A percentile compares a stretch with the other conserved stretches of the same genome.
These are phyloP conservation scores for Sporodiniella umbellata DNA, from an alignment of 371 early-diverging fungal species.

Conservation along the genomic window DNA sequence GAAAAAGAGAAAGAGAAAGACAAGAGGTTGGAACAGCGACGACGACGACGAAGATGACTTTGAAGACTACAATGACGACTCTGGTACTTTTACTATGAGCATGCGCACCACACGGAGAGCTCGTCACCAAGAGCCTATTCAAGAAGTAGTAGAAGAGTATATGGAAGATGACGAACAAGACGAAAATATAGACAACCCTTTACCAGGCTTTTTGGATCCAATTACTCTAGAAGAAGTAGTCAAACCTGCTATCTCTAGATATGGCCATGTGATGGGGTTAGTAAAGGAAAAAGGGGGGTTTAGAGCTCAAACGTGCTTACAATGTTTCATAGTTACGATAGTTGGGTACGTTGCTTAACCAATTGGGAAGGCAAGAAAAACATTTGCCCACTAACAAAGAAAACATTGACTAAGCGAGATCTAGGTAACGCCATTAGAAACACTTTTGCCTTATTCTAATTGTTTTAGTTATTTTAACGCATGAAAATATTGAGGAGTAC, in stretches of 20 bases:
- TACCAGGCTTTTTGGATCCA: slow-evolving; percentile 91
- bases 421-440: slow-evolving; percentile 47
- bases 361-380: slow-evolving; percentile 78
- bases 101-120: slow-evolving; percentile 20
- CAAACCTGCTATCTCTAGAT: slow-evolving; percentile 93
- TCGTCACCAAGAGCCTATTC: slow-evolving; percentile 1
- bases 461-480: slow-evolving; percentile 24
- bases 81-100: slow-evolving; percentile 60
- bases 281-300: background rate
- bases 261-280: slow-evolving; percentile 93
- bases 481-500: slow-evolving; percentile 34
- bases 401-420: slow-evolving; percentile 87
- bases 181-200: slow-evolving; percentile 65
- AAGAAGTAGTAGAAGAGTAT: slow-evolving; percentile 14
- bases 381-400: slow-evolving; percentile 92
- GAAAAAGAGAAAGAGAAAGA: slow-evolving; percentile 40
- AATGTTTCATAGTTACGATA: slow-evolving; percentile 63
- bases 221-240: slow-evolving; percentile 89
- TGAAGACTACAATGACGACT: slow-evolving; percentile 59
- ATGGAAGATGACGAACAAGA: slow-evolving; percentile 28
- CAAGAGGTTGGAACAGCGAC: slow-evolving; percentile 22
- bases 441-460: background rate
- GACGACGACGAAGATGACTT: slow-evolving; percentile 56
- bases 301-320: background rate
- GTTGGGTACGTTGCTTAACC: slow-evolving; percentile 89